Evolutionary conservation across 108 stramenopile genomes (phyloP), one percentile per base, ranked within the genome.

Genomic region (Skeletonema marinoi): DNA sequence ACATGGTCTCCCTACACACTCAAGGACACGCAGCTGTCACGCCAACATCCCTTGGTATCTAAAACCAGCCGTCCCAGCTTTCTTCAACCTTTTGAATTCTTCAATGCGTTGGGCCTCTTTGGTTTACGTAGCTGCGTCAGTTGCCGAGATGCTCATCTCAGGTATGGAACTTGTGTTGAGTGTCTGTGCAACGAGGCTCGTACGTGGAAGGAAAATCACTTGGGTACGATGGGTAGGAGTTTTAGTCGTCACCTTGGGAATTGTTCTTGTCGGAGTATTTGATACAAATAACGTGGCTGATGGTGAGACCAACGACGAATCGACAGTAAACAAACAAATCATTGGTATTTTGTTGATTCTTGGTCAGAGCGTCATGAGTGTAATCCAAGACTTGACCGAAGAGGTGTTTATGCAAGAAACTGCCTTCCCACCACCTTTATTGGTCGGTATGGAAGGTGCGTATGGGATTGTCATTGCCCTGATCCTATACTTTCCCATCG

Each of bases 401-500:
- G 86, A 85, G 70, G 25, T 87, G 17, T 87, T 87, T 41, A 73
- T 87, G 83, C 86, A 87, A 32, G 83, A 78, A 31, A 51, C 77
- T 9, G 77, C 78, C 54, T 77, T 87, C 36, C 82, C 86, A 11
- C 75, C 86, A 6, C 66, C 73, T 7, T 69, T 78, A 9, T 56
- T 87, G 19, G 35, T 87, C 17, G 86, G 86, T 12, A 72, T 80
- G 83, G 84, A 84, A 59, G 86, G 86, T 3, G 32, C 68, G 12
- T 85, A 66, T 59, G 86, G 86, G 3, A 12, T 85, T 2, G 11
- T 58, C 11, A 29, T 87, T 50, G 86, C 71, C 29, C 3, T 85
- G 10, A 60, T 81, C 10, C 38, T 82, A 5, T 81, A 78, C 72
- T 46, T 74, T 11, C 41, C 76, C 1, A 25, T 68, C 17, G 83